Conservation (phyloP, 257 asterid species). For the Henckelia pumila region DNA sequence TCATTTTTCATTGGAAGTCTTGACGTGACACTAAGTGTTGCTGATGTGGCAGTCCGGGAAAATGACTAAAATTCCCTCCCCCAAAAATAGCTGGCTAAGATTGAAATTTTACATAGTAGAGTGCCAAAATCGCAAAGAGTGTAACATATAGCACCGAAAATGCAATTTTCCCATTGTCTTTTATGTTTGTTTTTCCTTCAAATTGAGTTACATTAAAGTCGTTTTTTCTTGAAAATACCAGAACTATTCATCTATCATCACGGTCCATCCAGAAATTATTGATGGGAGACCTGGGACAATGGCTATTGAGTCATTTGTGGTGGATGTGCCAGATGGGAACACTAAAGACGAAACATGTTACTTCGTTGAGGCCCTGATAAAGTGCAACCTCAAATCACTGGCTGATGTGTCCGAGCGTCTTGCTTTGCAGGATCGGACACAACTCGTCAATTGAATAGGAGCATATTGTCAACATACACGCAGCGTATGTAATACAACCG, state of each 20-base stretch:
- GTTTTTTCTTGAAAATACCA: neutral
- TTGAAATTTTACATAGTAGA: no score
- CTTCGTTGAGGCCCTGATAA: neutral
- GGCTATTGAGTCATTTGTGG: neutral
- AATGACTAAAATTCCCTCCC: no score
- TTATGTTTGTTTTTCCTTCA: no score
- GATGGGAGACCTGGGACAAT: neutral
- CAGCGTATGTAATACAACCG: neutral
- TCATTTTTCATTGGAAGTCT: no score
- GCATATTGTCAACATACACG: neutral
- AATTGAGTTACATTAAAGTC: neutral
- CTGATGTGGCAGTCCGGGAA: no score
- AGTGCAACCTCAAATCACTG: neutral
- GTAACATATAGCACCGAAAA: no score
- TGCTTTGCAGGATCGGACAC: neutral
- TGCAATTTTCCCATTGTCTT: no score
- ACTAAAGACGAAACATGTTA: neutral
- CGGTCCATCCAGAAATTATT: neutral
- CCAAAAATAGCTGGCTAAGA: no score
- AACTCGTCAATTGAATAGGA: neutral
- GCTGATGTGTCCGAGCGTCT: neutral
- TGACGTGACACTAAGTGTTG: no score
- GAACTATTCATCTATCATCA: neutral
- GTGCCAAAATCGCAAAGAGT: no score
- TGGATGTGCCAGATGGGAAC: conserved; percentile 1